Percentiles rank a stretch among this genome's conserved stretches.
phyloP scores from a whole-genome alignment of 73 alveolate genomes.

The Paramecium primaurelia region DNA sequence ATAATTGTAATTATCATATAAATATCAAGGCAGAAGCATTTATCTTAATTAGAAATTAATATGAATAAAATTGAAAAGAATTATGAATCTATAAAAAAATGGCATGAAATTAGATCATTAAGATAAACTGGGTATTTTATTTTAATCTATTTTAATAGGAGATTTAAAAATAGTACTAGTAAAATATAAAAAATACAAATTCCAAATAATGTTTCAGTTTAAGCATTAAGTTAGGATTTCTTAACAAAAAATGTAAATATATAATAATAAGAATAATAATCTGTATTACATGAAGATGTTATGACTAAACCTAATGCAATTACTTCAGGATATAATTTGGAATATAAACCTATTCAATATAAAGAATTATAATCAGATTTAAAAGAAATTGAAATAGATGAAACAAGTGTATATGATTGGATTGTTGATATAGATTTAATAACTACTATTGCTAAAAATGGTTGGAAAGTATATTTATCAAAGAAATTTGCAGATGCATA shows the following conservation, averaged over 20 bases:
- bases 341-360: background rate
- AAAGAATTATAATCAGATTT: background rate
- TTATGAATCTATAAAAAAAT: conserved; percentile 17
- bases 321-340: background rate
- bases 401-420: conserved; percentile 60
- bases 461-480: conserved; percentile 48
- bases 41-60: background rate
- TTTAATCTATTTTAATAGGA: background rate
- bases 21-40: background rate
- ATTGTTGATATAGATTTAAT: conserved; percentile 58
- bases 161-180: background rate
- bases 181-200: background rate
- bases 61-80: background rate
- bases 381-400: conserved; percentile 45
- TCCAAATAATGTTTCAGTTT: background rate
- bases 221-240: conserved; percentile 4
- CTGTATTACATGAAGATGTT: conserved; percentile 14
- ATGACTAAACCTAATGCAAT: conserved; percentile 25
- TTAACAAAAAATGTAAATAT: background rate
- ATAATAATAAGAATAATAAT: background rate
- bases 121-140: background rate
- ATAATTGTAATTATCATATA: background rate
- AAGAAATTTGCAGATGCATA: background rate
- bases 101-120: conserved; percentile 46
- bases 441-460: conserved; percentile 1